These are phyloP conservation scores for Claviceps spartinae DNA, from an alignment of 2,329 filamentous ascomycete genomes.

Conservation along the genomic window DNA sequence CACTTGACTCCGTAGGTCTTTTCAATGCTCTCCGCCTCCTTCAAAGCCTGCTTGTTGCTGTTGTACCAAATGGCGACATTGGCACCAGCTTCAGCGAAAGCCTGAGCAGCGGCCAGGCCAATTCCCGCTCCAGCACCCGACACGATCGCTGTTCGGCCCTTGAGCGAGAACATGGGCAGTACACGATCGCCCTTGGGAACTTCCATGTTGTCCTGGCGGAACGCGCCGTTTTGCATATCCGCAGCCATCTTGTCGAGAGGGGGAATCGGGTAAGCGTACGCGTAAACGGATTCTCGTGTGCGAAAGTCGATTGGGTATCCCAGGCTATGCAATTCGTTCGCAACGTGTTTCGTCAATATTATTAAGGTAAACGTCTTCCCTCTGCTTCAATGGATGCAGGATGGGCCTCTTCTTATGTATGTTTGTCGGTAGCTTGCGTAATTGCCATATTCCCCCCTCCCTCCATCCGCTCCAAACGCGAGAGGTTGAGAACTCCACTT, in stretches of 20 bases:
- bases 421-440: no score
- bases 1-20: slow-evolving; percentile 54
- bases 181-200: slow-evolving; percentile 35
- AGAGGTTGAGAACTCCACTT: no score
- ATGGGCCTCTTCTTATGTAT: no score
- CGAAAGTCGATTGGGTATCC: no score
- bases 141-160: slow-evolving; percentile 56
- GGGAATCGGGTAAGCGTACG: no score
- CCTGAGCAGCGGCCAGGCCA: slow-evolving; percentile 50
- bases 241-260: slow-evolving; percentile 17
- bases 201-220: slow-evolving; percentile 43
- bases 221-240: slow-evolving; percentile 33
- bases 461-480: no score
- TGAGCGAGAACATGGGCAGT: slow-evolving; percentile 54
- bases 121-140: slow-evolving; percentile 55
- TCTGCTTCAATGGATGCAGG: no score
- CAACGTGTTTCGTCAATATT: no score
- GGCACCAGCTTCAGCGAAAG: slow-evolving; percentile 54
- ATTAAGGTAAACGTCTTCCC: no score
- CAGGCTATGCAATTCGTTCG: no score
- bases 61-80: slow-evolving; percentile 65
- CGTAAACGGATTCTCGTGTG: no score
- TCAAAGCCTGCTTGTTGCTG: slow-evolving; percentile 49
- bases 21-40: slow-evolving; percentile 49
- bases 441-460: no score